phyloP scores from a whole-genome alignment of 805 yeast species.

The Lipomyces yamadae region DNA sequence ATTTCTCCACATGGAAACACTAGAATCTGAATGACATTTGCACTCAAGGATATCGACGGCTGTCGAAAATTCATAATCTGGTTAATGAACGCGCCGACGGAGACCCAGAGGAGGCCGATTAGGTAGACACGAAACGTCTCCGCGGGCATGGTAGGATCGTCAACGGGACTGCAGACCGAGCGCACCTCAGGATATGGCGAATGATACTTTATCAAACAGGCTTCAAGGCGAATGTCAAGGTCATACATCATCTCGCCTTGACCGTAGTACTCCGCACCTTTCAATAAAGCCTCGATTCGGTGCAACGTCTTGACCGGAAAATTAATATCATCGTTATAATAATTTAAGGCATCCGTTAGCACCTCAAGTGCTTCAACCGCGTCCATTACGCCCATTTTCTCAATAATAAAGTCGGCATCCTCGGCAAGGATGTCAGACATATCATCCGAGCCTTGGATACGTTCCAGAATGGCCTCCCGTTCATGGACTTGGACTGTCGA shows the following conservation, averaged over 20 bases:
- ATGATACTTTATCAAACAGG: constrained; percentile 49
- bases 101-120: constrained; percentile 56
- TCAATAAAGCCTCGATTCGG: constrained; percentile 42
- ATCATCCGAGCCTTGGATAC: constrained; percentile 25
- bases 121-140: constrained; percentile 60
- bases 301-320: constrained; percentile 49
- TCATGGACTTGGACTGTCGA: constrained; percentile 12
- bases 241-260: constrained; percentile 12
- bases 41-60: constrained; percentile 56
- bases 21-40: constrained; percentile 61
- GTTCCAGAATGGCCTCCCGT: constrained; percentile 19
- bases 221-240: constrained; percentile 50
- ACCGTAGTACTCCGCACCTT: constrained; percentile 38
- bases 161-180: constrained; percentile 39
- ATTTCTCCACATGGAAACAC: constrained; percentile 62
- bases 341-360: constrained; percentile 46
- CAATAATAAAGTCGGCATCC: constrained; percentile 48
- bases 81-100: constrained; percentile 61
- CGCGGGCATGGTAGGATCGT: constrained; percentile 52
- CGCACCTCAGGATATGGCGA: constrained; percentile 67
- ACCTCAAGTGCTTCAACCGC: constrained; percentile 49
- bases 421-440: constrained; percentile 23
- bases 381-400: constrained; percentile 48
- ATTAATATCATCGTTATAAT: constrained; percentile 54
- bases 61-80: constrained; percentile 60